phyloP scores from a whole-genome alignment of 192 early-diverging fungal genomes.

The Chytriomyces sp. region DNA sequence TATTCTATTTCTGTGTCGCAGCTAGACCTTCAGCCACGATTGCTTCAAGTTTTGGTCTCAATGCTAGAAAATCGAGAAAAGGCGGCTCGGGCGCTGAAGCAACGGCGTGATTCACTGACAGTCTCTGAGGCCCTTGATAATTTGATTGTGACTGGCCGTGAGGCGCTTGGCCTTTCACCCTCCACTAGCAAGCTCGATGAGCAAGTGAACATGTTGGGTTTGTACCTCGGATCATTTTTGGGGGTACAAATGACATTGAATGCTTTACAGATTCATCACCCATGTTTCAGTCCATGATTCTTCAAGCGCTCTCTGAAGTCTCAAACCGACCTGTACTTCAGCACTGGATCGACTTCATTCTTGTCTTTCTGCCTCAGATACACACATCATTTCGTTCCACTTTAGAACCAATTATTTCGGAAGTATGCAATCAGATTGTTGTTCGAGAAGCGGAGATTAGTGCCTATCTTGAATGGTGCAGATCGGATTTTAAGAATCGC shows the following conservation, averaged over 20 bases:
- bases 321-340: slow-evolving; percentile 71
- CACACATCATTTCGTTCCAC: slow-evolving; percentile 63
- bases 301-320: slow-evolving; percentile 58
- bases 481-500: background rate
- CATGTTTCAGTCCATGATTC: slow-evolving; percentile 59
- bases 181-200: slow-evolving; percentile 17
- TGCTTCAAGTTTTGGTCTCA: slow-evolving; percentile 58
- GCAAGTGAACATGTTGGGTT: background rate
- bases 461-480: slow-evolving; percentile 1
- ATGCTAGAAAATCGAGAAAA: slow-evolving; percentile 25
- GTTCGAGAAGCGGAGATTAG: slow-evolving; percentile 3
- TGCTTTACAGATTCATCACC: slow-evolving; percentile 42
- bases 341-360: slow-evolving; percentile 77
- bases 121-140: slow-evolving; percentile 20
- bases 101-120: slow-evolving; percentile 9
- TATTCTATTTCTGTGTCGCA: slow-evolving; percentile 54
- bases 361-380: slow-evolving; percentile 61
- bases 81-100: background rate
- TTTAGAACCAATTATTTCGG: slow-evolving; percentile 62
- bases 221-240: background rate
- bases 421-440: slow-evolving; percentile 64
- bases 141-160: slow-evolving; percentile 20
- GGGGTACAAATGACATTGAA: background rate
- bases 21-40: slow-evolving; percentile 61
- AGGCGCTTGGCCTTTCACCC: slow-evolving; percentile 15